phyloP scores from a whole-genome alignment of 2,329 filamentous ascomycete genomes.

The Fonsecaea multimorphosa region DNA sequence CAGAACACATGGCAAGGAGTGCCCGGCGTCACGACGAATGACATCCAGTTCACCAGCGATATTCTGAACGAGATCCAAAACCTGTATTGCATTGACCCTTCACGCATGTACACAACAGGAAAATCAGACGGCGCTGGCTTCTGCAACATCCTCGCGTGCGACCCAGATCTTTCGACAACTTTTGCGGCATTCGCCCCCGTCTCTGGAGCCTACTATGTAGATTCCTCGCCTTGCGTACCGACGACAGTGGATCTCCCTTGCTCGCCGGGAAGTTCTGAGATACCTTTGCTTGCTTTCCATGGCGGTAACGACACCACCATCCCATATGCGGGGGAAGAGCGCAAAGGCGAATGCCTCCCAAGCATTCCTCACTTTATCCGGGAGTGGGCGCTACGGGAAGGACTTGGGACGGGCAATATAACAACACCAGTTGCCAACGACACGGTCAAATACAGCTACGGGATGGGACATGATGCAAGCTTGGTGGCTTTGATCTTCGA shows the following conservation, averaged over 20 bases:
- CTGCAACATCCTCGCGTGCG: background rate
- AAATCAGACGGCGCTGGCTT: background rate
- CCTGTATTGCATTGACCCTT: background rate
- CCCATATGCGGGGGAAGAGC: conserved; percentile 46
- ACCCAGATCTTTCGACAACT: background rate
- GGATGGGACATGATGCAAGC: conserved; percentile 3
- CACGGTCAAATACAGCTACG: background rate
- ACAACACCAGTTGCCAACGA: background rate
- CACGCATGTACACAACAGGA: background rate
- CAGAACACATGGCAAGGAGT: conserved; percentile 53
- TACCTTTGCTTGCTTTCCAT: conserved; percentile 54
- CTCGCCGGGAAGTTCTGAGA: conserved; percentile 24
- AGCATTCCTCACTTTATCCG: conserved; percentile 14
- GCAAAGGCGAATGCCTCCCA: conserved; percentile 5
- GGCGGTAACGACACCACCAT: conserved; percentile 52
- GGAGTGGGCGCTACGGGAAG: conserved; percentile 2
- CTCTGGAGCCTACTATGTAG: background rate
- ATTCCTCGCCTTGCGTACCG: background rate
- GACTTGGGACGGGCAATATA: conserved; percentile 11
- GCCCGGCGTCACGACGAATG: conserved; percentile 46
- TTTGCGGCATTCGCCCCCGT: background rate
- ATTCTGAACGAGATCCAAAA: conserved; percentile 42
- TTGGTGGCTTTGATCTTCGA: conserved; percentile 27
- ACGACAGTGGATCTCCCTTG: background rate
- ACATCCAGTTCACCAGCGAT: conserved; percentile 54